phyloP scores from a whole-genome alignment of 1,284 basidiomycete species.

The Fomitopsis schrenkii region DNA sequence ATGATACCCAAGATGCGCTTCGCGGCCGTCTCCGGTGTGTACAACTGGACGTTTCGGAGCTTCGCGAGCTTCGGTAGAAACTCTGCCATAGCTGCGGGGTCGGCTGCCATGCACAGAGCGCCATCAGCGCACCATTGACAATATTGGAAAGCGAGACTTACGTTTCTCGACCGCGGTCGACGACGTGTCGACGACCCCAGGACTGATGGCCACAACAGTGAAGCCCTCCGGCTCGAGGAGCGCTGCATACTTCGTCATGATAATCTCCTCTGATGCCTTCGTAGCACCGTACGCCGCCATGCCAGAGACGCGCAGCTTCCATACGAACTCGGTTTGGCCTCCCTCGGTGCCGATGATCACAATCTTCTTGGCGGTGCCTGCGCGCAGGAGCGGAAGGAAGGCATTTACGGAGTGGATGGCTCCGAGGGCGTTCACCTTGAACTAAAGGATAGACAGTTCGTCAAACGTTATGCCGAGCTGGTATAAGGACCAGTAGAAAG shows the following conservation, averaged over 20 bases:
- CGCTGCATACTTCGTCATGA: constrained; percentile 35
- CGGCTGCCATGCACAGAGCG: neutral
- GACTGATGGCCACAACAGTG: constrained; percentile 31
- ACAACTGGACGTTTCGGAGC: neutral
- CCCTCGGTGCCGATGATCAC: constrained; percentile 29
- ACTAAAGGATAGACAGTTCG: constrained; percentile 9
- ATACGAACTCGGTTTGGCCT: constrained; percentile 26
- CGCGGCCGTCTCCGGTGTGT: neutral
- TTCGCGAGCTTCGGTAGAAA: neutral
- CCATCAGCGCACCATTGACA: neutral
- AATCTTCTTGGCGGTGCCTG: constrained; percentile 33
- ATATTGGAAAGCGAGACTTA: neutral
- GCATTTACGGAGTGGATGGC: constrained; percentile 32
- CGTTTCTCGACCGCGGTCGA: neutral
- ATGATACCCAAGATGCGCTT: neutral
- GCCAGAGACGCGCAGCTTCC: constrained; percentile 8
- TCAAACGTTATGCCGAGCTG: too few species aligned
- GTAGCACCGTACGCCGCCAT: constrained; percentile 29
- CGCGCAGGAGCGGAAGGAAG: constrained; percentile 34
- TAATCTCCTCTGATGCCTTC: constrained; percentile 37
- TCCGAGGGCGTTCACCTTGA: constrained; percentile 35
- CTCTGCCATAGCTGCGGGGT: neutral
- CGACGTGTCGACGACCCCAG: constrained; percentile 30
- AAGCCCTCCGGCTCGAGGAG: constrained; percentile 32
- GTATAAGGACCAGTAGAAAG: too few species aligned